Evolutionary conservation across 2,329 filamentous ascomycete genomes (phyloP).

Genomic region (Colletotrichum sp.): DNA sequence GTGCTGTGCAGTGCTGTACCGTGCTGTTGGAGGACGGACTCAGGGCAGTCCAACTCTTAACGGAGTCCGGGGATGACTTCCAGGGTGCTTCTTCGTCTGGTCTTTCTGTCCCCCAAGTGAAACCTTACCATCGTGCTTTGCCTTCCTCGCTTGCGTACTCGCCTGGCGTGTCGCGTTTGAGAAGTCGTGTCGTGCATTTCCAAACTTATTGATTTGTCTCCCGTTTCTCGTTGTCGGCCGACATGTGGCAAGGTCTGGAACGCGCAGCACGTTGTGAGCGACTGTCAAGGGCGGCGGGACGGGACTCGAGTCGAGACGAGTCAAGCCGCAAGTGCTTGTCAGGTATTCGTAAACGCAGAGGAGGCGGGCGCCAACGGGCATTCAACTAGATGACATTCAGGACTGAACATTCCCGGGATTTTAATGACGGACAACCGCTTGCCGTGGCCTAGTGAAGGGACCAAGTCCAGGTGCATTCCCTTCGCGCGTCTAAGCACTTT

Average conservation of each 20-base stretch:
- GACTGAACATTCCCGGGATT: slow-evolving; percentile 1
- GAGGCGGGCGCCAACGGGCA: background rate
- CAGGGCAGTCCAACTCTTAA: background rate
- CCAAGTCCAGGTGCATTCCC: background rate
- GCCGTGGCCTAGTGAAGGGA: background rate
- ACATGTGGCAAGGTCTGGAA: background rate
- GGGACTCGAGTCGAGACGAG: background rate
- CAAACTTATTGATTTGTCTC: background rate
- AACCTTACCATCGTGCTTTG: background rate
- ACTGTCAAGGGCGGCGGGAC: background rate
- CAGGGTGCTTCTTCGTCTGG: background rate
- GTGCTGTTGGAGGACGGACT: background rate
- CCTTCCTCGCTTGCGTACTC: background rate
- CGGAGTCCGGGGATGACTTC: background rate
- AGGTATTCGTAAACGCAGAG: background rate
- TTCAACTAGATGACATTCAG: background rate
- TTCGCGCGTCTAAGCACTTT: background rate
- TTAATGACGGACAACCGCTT: background rate
- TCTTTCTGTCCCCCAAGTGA: background rate
- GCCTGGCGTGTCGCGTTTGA: slow-evolving; percentile 14
- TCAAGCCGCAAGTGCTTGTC: background rate
- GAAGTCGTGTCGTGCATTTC: background rate
- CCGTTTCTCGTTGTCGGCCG: background rate
- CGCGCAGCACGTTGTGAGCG: background rate
- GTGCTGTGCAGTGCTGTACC: background rate